Evolutionary conservation across 257 asterid genomes (phyloP).

Genomic region (Phtheirospermum japonicum): DNA sequence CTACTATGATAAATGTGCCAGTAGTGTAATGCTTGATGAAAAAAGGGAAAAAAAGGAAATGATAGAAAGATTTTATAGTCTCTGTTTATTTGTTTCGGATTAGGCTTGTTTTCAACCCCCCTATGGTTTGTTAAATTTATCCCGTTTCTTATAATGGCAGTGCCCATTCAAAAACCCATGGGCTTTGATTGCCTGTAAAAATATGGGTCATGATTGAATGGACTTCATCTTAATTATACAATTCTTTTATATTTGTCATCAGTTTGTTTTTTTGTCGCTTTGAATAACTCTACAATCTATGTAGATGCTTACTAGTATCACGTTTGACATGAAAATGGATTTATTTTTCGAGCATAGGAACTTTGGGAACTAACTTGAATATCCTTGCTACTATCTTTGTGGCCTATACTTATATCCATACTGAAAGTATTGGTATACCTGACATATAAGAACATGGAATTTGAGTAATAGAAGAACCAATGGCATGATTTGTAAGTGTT

Average conservation of each 20-base stretch:
- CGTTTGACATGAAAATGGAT: no score
- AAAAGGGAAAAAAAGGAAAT: not conserved
- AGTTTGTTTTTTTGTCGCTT: not conserved
- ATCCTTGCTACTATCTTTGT: not conserved
- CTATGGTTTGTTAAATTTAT: not conserved
- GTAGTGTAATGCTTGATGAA: conserved; percentile 6
- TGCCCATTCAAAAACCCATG: not conserved
- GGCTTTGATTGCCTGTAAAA: not conserved
- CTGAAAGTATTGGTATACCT: not conserved
- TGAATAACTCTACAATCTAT: not conserved
- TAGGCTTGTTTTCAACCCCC: not conserved
- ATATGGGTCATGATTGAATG: not conserved
- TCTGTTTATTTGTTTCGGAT: conserved; percentile 14
- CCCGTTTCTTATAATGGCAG: not conserved
- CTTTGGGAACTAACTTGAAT: not conserved
- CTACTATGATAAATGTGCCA: conserved; percentile 11
- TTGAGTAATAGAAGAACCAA: not conserved
- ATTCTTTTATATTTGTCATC: not conserved
- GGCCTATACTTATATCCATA: not conserved
- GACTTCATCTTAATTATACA: not conserved
- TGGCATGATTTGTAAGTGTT: not conserved
- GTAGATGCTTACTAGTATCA: not conserved
- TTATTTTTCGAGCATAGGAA: no score
- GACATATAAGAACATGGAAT: not conserved
- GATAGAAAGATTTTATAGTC: not conserved